Percentiles rank a stretch among this genome's conserved stretches.
Conservation (phyloP, 2,329 filamentous ascomycete species). For the Colletotrichum paranaense region DNA sequence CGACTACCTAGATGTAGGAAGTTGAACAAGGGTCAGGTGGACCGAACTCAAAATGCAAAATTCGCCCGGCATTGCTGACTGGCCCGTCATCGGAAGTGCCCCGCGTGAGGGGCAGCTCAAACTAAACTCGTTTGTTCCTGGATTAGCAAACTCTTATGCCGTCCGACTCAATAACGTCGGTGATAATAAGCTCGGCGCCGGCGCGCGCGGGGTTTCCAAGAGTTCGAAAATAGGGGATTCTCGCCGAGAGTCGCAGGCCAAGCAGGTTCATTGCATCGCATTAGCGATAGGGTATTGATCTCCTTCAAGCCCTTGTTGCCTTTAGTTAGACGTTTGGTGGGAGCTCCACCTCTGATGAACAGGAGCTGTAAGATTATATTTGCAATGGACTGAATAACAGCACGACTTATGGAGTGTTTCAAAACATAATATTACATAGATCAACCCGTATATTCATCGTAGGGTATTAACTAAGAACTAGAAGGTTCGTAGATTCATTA, state of each 20-base stretch:
- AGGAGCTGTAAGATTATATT: neutral
- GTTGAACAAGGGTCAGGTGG: neutral
- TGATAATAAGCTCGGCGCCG: neutral
- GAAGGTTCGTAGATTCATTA: conserved; percentile 7
- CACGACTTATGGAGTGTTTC: too few relatives aligned
- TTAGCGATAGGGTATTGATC: neutral
- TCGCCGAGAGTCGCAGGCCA: neutral
- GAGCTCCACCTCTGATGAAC: too few relatives aligned
- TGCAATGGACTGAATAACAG: neutral
- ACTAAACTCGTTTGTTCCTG: conserved; percentile 9
- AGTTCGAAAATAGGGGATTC: neutral
- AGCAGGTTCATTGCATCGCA: too few relatives aligned
- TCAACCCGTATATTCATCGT: neutral
- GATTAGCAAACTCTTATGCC: neutral
- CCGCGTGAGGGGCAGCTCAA: neutral
- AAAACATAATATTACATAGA: neutral
- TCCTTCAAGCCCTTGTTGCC: neutral
- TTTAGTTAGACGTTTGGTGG: too few relatives aligned
- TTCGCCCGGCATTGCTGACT: neutral
- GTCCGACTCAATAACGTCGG: neutral
- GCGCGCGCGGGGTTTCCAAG: too few relatives aligned
- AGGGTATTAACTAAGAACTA: neutral
- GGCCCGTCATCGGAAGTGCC: neutral
- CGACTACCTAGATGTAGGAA: neutral
- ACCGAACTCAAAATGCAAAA: neutral